Conservation (phyloP, 2,329 filamentous ascomycete species). For the Fusarium continuum region DNA sequence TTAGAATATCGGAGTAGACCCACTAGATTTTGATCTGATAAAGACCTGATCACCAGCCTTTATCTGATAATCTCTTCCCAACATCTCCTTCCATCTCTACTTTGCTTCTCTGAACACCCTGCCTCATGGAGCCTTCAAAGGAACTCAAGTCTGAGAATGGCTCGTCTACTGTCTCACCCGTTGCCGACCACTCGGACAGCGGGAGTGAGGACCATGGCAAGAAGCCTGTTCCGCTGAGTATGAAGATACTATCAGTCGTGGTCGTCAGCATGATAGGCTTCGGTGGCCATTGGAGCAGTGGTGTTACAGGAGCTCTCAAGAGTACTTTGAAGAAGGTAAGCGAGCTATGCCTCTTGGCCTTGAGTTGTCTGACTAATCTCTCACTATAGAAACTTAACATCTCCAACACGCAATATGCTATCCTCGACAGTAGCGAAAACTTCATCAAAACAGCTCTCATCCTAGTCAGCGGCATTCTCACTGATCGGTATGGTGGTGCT, state of each 20-base stretch:
- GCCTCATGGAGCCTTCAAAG: constrained; percentile 6
- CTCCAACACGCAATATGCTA: constrained; percentile 66
- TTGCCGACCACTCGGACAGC: constrained; percentile 22
- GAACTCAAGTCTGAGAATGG: constrained; percentile 16
- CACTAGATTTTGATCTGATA: constrained; percentile 26
- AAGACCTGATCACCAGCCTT: constrained; percentile 2
- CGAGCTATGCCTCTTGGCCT: fast-evolving
- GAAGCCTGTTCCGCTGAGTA: constrained; percentile 40
- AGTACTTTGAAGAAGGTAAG: constrained; percentile 64
- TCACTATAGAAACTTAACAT: constrained; percentile 60
- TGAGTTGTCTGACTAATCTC: neutral
- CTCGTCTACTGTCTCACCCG: neutral
- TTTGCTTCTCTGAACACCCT: neutral
- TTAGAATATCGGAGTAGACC: constrained; percentile 3
- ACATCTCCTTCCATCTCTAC: neutral
- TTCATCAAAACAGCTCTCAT: constrained; percentile 69
- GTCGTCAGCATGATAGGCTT: constrained; percentile 66
- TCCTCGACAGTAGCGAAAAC: constrained; percentile 68
- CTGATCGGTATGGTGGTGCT: constrained; percentile 67
- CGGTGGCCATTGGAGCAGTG: constrained; percentile 67
- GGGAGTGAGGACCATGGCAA: constrained; percentile 32
- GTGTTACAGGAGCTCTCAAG: constrained; percentile 69
- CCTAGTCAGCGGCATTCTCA: constrained; percentile 62
- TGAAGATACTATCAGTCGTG: constrained; percentile 54
- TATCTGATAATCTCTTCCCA: constrained; percentile 10